Evolutionary conservation across 805 yeast species (phyloP), one percentile per base, ranked within the genome.

Genomic region (Saccharomycopsis olivae): DNA sequence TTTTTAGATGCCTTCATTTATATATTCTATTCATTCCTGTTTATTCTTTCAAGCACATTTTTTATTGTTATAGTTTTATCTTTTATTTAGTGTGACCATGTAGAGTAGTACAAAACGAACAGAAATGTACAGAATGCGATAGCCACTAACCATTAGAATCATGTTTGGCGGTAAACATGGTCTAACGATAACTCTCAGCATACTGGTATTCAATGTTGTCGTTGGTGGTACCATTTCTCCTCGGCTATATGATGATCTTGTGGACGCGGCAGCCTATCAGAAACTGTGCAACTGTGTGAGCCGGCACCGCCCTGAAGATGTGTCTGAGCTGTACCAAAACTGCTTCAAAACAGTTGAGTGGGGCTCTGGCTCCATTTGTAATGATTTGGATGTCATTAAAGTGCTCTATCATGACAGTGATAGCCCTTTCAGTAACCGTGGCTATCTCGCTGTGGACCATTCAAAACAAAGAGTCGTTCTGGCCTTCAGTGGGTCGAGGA

Each of bases 401-500:
- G 28, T 44, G 13, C 8, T 44, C 13, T 24, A 25, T 5, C 47
- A 44, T 25, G 19, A 33, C 11, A 24, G 13, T 18, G 25, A 40
- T 17, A 16, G 36, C 18, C 21, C 17, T 14, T 45, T 29, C 19
- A 38, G 46, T 13, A 45, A 45, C 28, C 21, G 14, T 29, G 84
- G 83, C 0, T 68, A 59, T 50, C 61, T 73, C 15, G 72, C 75
- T 5, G 57, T 68, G 8, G 82, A 78, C 52, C 65, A 64, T 42
- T 47, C 48, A 2, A 51, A 54, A 16, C 53, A 63, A 35, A 62
- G 67, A 35, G 58, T 81, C 3, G 53, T 69, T 15, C 53, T 78
- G 33, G 71, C 64, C 0, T 78, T 76, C 49, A 66, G 83, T 57
- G 92, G 89, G 3, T 73, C 86, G 0, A 61, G 75, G 2, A 66